Evolutionary conservation across 140 eudicot genomes (phyloP), one percentile per base, ranked within the genome.

Genomic region (Senecio squalidus): DNA sequence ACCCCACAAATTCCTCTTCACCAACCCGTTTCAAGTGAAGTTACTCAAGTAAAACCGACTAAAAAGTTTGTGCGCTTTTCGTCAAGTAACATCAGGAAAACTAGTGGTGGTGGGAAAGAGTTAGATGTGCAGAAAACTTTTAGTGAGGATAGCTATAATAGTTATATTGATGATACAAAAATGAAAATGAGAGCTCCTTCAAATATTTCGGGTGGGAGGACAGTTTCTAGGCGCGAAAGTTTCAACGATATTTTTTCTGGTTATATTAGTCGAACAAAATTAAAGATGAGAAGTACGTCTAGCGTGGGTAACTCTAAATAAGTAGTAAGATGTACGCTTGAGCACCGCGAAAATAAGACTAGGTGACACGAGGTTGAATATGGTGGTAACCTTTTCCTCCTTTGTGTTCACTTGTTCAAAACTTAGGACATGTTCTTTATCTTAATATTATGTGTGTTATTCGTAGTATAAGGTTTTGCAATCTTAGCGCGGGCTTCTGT

Each of bases 161-260:
- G 49, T 64, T 84, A 73, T 48, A 76, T 84, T 30, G 75, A 74
- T 36, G 66, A 66, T 20, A 68, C 82, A 23, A 81, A 72, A 64
- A 66, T 41, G 14, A 80, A 69, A 69, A 74, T 80, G 78, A 48
- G 78, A 25, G 69, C 73, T 20, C 62, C 76, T 16, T 63, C 86
- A 5, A 31, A 27, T 16, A 69, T 62, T 39, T 17, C 76, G 3
- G 60, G 60, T n/a, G 70, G 45, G 47, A 66, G 66, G 49, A 57
- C 56, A 8, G n/a, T 61, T 21, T 40, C 78, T 6, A 69, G 82
- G 40, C 81, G 70, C 18, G 95, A 86, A 67, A 86, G 81, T 39
- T 60, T 86, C 41, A 82, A 82, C 39, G 88, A 77, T 55, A 86
- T 60, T 75, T 73, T 82, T 39, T 46, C 84, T 8, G 21, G 71